Evolutionary conservation across 208 protist species (phyloP).

Genomic region (Tetramitus jugosus): DNA sequence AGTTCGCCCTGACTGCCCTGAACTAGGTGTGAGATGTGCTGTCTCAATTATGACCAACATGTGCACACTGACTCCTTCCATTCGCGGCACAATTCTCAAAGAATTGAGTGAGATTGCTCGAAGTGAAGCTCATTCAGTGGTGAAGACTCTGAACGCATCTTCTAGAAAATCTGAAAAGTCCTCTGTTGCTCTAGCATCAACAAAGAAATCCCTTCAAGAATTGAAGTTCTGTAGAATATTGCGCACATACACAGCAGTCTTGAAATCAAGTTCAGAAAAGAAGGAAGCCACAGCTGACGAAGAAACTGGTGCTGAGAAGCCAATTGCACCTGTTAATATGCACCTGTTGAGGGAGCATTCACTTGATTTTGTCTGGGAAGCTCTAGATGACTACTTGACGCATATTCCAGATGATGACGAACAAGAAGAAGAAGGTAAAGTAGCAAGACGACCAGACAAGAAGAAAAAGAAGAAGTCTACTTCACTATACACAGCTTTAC

Average conservation of each 20-base stretch:
- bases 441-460: neutral
- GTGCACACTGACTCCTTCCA: neutral
- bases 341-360: neutral
- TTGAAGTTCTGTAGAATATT: slow-evolving; percentile 17
- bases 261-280: neutral
- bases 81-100: neutral
- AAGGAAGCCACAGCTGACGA: neutral
- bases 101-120: neutral
- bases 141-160: neutral
- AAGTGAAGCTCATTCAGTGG: neutral
- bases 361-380: slow-evolving; percentile 26
- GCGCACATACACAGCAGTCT: neutral
- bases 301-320: neutral
- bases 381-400: slow-evolving; percentile 27
- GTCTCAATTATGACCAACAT: neutral
- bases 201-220: slow-evolving; percentile 3
- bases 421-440: neutral
- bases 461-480: neutral
- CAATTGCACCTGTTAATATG: neutral
- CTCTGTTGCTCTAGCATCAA: neutral
- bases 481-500: neutral
- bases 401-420: neutral
- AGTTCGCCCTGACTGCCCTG: neutral
- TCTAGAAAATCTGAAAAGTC: neutral
- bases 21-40: neutral